Base-by-base conservation (phyloP, 108 stramenopile species). In the Nitzschia palea region DNA sequence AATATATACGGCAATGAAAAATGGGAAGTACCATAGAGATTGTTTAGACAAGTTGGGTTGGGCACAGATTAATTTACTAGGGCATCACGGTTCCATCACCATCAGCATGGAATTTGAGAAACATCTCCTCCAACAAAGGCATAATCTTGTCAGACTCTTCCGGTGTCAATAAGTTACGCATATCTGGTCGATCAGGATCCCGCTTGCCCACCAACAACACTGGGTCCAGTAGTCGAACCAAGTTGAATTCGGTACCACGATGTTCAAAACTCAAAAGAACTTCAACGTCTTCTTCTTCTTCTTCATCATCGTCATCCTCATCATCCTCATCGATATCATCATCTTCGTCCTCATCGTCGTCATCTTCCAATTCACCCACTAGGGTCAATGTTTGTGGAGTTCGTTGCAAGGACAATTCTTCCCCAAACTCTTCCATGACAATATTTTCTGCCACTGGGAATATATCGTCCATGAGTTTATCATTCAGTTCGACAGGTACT, bases 361-460 rank as follows among this genome's bases (percentile, higher is more conserved):
- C 73, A 6, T 86, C 85, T 22, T 87, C 86, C 28, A 87, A 31
- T 69, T 88, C 88, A 31, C 94, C 94, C 10, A 89, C 86, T 53
- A 92, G 67, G 8, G 94, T 95, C 74, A 95, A 75, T 25, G 88
- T 90, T 62, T 91, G 90, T 23, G 90, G 87, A 26, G 94, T 90
- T 42, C 89, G 77, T 68, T 90, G 84, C 55, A 95, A 66, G 1
- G 63, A 73, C 26, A 92, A 65, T 59, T 92, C 91, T 65, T 92
- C 94, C n/a, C 88, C 91, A 76, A 90, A 95, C 70, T 92, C 91
- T 70, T 92, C 94, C 48, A 68, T 79, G 23, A 95, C 85, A 56
- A 92, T 89, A 29, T 71, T 74, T 57, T 87, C 89, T 9, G 91
- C 94, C 61, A 95, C 70, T 0, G 89, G 86, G 55, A 89, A 91